A percentile compares a stretch with the other conserved stretches of the same genome.
These are phyloP conservation scores for Colletotrichum sojae DNA, from an alignment of 2,329 filamentous ascomycete species.

Conservation along the genomic window DNA sequence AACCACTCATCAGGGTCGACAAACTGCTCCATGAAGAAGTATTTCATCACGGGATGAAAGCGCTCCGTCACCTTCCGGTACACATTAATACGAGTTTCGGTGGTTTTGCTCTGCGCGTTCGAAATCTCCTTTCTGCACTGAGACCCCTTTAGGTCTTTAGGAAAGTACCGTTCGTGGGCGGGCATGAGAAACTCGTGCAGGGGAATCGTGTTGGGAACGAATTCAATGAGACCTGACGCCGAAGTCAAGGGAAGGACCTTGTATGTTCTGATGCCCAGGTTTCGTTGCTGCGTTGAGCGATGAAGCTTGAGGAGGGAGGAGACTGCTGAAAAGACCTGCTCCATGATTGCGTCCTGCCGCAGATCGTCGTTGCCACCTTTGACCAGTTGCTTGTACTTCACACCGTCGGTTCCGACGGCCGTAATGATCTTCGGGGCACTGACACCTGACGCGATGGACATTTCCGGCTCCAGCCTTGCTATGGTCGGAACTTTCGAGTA, in stretches of 20 bases:
- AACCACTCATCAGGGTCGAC: conserved; percentile 98
- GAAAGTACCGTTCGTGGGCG: conserved; percentile 89
- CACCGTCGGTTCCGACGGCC: conserved; percentile 82
- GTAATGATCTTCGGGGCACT: conserved; percentile 96
- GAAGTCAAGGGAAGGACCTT: conserved; percentile 93
- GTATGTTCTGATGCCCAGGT: conserved; percentile 93
- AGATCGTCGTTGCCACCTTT: conserved; percentile 97
- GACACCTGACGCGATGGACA: conserved; percentile 89
- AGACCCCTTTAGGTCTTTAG: conserved; percentile 82
- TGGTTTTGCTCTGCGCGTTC: conserved; percentile 77
- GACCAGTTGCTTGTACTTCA: conserved; percentile 88
- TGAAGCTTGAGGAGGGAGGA: conserved; percentile 91
- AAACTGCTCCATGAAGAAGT: conserved; percentile 98
- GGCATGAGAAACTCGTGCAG: conserved; percentile 94
- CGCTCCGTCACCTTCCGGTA: conserved; percentile 85
- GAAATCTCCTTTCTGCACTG: conserved; percentile 85
- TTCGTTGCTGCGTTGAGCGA: conserved; percentile 87
- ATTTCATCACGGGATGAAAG: conserved; percentile 94
- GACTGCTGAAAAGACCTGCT: conserved; percentile 97
- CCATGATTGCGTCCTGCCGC: conserved; percentile 98
- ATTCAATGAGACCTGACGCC: conserved; percentile 93
- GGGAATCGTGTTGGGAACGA: conserved; percentile 93
- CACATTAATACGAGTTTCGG: conserved; percentile 78
- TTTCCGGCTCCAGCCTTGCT: conserved; percentile 77
- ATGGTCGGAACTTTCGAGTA: conserved; percentile 86